Conservation (phyloP, 2,329 filamentous ascomycete species). For the Talaromyces funiculosus region DNA sequence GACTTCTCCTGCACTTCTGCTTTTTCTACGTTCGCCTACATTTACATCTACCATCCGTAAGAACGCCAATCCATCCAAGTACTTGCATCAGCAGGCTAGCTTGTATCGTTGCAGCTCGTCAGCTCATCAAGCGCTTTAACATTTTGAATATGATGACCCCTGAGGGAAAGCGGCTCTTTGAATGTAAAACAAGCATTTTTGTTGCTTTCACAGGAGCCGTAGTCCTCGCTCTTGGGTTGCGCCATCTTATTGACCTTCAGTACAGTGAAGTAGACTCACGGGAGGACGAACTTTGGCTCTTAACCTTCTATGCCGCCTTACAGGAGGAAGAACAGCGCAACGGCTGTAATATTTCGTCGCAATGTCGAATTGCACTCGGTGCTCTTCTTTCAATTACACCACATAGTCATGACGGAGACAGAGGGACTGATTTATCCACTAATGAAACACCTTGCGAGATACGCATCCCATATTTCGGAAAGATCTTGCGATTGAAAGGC, state of each 20-base stretch:
- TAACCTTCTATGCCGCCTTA: not conserved
- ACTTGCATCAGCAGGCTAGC: not conserved
- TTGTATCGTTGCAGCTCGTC: not conserved
- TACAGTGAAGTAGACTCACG: not conserved
- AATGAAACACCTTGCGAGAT: not conserved
- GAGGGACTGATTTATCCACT: not conserved
- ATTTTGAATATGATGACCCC: not conserved
- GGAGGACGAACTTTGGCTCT: not conserved
- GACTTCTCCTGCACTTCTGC: not conserved
- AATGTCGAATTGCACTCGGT: not conserved
- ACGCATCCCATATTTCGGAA: slow-evolving; percentile 1
- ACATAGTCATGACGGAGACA: not conserved
- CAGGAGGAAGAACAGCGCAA: not conserved
- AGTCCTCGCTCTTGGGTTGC: not conserved
- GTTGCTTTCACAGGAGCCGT: not conserved
- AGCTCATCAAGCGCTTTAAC: not conserved
- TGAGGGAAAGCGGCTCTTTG: not conserved
- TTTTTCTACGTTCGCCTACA: not conserved
- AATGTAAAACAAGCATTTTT: slow-evolving; percentile 2
- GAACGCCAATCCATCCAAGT: not conserved
- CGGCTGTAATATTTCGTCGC: not conserved
- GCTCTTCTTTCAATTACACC: not conserved
- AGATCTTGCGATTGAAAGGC: not conserved
- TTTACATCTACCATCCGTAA: not conserved
- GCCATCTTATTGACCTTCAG: not conserved